Base-by-base conservation (phyloP, 257 asterid species). In the Gentiana macrophylla region DNA sequence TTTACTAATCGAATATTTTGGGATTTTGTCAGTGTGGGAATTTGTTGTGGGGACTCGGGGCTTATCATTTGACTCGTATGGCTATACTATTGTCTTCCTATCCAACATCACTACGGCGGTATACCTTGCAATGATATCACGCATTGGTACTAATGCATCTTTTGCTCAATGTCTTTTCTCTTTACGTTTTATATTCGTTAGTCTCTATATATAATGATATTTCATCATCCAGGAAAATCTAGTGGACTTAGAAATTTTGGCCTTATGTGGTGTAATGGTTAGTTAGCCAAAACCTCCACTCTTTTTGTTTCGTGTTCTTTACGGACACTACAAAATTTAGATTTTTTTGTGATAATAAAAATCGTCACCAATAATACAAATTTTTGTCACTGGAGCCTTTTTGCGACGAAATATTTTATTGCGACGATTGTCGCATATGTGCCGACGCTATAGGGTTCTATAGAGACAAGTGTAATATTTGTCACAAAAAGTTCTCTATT, bases 191-290 rank as follows among this genome's bases (percentile, higher is more conserved):
- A 10, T 12, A 59, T 35, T 57, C 59, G 57, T 35, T 32, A 24
- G 59, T 52, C 24, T 15, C 24, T 15, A 15, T 52, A 46, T 57
- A 60, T 60, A 60, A 71, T 74, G 62, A 79, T 51, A 53, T 49
- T 44, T 60, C 54, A 50, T 53, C 24, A 37, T 50, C 68, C 91
- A 85, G 97, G 97, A 70, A 88, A 88, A 70, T 78, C 97, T 54
- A 80, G 95, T 58, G 95, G 94, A 56, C 96, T 88, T 67, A 88
- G 80, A 69, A 88, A 88, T 76, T 88, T 88, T 66, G 97, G 97
- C 55, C 95, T 88, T 50, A 88, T 88, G 97, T 88, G 97, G 97
- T 88, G 97, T 80, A 88, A 88, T 37, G 94, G 24, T 15, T 15
- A 15, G 96, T 84, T 67, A 45, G 73, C 24, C 35, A 11, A 62